phyloP scores from a whole-genome alignment of 169 alveolate genomes.

The Blepharisma undulans region DNA sequence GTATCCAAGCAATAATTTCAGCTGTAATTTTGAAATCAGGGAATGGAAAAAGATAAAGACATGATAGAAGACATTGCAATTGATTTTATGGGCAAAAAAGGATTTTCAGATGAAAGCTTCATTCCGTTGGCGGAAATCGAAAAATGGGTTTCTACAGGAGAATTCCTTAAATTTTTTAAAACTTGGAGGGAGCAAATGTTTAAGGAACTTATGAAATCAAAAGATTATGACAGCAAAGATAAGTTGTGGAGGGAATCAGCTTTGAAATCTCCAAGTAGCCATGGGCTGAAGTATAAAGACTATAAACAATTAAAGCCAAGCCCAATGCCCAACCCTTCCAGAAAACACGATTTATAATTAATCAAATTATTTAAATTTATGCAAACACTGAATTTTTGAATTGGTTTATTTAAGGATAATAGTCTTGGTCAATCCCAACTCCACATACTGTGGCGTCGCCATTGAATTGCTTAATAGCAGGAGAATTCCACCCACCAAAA shows the following conservation, averaged over 20 bases:
- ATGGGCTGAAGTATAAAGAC: constrained; percentile 36
- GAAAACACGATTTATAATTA: neutral
- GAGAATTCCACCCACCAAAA: constrained; percentile 70
- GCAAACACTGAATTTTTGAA: neutral
- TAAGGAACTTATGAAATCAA: neutral
- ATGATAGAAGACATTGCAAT: neutral
- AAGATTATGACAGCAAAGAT: neutral
- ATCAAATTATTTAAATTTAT: too few relatives aligned
- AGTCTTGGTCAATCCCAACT: constrained; percentile 54
- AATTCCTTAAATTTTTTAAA: neutral
- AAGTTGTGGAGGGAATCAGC: neutral
- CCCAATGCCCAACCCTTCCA: neutral
- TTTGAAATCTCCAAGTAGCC: neutral
- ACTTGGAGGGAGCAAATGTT: neutral
- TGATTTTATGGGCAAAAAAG: neutral
- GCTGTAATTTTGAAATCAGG: neutral
- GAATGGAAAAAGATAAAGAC: neutral
- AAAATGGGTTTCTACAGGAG: neutral
- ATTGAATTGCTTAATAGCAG: constrained; percentile 58
- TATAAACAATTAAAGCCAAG: constrained; percentile 46
- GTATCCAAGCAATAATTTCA: neutral
- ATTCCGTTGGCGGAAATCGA: neutral
- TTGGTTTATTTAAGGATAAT: neutral
- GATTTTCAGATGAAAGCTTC: neutral
- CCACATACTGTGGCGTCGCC: constrained; percentile 67